Percentiles rank a stretch among this genome's conserved stretches.
Evolutionary conservation across 805 yeast genomes (phyloP).

Genomic region (Wilhelminamyces savonicus): DNA sequence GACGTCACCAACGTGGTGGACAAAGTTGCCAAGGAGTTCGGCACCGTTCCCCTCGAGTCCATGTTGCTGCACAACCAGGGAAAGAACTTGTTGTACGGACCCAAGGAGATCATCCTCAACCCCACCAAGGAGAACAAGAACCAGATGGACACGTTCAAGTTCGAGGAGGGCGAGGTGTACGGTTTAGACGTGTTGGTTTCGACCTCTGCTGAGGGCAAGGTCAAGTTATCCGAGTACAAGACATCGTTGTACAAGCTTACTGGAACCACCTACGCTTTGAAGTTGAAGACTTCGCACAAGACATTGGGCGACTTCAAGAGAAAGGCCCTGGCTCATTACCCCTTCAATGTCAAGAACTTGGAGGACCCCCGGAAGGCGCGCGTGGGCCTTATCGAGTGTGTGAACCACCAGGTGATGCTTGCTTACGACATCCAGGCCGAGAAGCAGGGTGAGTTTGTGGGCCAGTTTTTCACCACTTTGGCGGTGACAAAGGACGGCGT

Average conservation of each 20-base stretch:
- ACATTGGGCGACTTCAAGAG: constrained; percentile 62
- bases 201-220: constrained; percentile 61
- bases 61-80: constrained; percentile 71
- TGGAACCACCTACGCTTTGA: constrained; percentile 61
- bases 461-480: constrained; percentile 70
- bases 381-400: constrained; percentile 69
- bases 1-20: constrained; percentile 66
- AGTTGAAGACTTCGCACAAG: constrained; percentile 64
- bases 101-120: constrained; percentile 70
- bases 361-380: constrained; percentile 67
- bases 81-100: constrained; percentile 63
- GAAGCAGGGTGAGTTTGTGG: constrained; percentile 59
- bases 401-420: constrained; percentile 57
- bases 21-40: constrained; percentile 54
- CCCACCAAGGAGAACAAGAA: constrained; percentile 62
- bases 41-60: constrained; percentile 60
- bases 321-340: constrained; percentile 57
- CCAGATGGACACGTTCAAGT: constrained; percentile 57
- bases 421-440: constrained; percentile 67
- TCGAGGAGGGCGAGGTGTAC: constrained; percentile 71
- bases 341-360: constrained; percentile 59
- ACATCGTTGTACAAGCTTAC: constrained; percentile 71
- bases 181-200: constrained; percentile 69
- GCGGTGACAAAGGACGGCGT: constrained; percentile 70
- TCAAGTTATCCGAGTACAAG: constrained; percentile 48